Evolutionary conservation across 2,329 filamentous ascomycete genomes (phyloP), one percentile per base, ranked within the genome.

Genomic region (Talaromyces albobiverticillius): DNA sequence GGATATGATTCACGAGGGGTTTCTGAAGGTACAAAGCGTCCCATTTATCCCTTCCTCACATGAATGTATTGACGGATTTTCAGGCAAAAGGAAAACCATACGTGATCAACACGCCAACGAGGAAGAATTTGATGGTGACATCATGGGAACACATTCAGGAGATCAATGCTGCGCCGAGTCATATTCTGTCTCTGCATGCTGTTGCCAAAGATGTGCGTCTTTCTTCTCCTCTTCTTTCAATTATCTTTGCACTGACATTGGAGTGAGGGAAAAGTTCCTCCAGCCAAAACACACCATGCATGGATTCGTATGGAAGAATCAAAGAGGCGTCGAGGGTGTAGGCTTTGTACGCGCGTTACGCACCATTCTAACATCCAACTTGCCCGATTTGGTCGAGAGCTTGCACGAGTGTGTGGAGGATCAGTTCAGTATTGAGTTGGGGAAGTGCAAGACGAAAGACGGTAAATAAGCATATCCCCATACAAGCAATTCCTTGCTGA

Each of bases 221-320:
- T n/a, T n/a, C n/a, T n/a, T n/a, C n/a, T n/a, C n/a, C n/a, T n/a
- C n/a, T n/a, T n/a, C n/a, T n/a, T n/a, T n/a, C n/a, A n/a, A n/a
- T n/a, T n/a, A n/a, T n/a, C n/a, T n/a, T n/a, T n/a, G n/a, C n/a
- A n/a, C n/a, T n/a, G n/a, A n/a, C n/a, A n/a, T n/a, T n/a, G n/a
- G n/a, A n/a, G n/a, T n/a, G n/a, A n/a, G n/a, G n/a, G n/a, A 25
- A 34, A 20, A 50, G 46, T 18, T 50, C 7, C 22, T 50, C 10
- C 31, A 50, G 10, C 46, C 46, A 20, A 38, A 50, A 20, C 25
- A 50, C 20, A 50, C 46, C 4, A 50, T 50, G 46, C 34, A 50
- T 13, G 32, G 22, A 1, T 50, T 50, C 34, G 23, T 23, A 18
- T 32, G 31, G 31, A n/a, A 25, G 22, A 22, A 50, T 20, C 29